These are phyloP conservation scores for Tillandsia leiboldiana DNA, from an alignment of 176 grass and related monocot species.

Conservation along the genomic window DNA sequence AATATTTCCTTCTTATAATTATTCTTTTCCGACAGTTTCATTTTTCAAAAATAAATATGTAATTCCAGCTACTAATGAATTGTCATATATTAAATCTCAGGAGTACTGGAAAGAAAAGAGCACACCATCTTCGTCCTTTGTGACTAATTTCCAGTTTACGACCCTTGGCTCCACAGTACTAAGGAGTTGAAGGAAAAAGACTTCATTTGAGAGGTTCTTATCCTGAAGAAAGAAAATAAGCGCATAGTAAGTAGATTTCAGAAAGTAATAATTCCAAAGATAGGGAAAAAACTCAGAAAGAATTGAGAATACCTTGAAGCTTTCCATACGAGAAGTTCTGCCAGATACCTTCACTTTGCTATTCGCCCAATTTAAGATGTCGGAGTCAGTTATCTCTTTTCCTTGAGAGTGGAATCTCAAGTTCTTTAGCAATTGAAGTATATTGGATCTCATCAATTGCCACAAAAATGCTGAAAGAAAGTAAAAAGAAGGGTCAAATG, in stretches of 20 bases:
- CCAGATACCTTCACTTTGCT: slow-evolving; percentile 82
- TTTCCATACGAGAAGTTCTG: slow-evolving; percentile 71
- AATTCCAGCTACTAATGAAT: too few species aligned
- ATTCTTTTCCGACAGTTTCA: too few species aligned
- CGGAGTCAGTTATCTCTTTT: slow-evolving; percentile 77
- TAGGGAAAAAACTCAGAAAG: background rate
- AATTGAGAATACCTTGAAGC: slow-evolving; percentile 62
- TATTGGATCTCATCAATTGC: slow-evolving; percentile 97
- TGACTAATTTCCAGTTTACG: slow-evolving; percentile 91
- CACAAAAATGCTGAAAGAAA: slow-evolving; percentile 64
- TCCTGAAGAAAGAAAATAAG: slow-evolving; percentile 41
- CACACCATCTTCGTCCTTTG: slow-evolving; percentile 80
- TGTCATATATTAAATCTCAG: too few species aligned
- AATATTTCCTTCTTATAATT: too few species aligned
- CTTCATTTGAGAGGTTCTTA: slow-evolving; percentile 71
- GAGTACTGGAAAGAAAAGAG: background rate
- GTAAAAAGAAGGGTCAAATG: background rate
- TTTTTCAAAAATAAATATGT: too few species aligned
- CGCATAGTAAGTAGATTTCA: slow-evolving; percentile 1
- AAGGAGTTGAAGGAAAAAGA: slow-evolving; percentile 95
- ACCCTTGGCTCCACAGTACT: slow-evolving; percentile 78
- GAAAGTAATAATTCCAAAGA: background rate
- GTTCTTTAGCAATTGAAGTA: slow-evolving; percentile 84
- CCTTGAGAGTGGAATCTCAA: slow-evolving; percentile 84
- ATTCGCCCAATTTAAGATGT: slow-evolving; percentile 90